These are phyloP conservation scores for Nigrospora osmanthi DNA, from an alignment of 2,329 filamentous ascomycete genomes.

Conservation along the genomic window DNA sequence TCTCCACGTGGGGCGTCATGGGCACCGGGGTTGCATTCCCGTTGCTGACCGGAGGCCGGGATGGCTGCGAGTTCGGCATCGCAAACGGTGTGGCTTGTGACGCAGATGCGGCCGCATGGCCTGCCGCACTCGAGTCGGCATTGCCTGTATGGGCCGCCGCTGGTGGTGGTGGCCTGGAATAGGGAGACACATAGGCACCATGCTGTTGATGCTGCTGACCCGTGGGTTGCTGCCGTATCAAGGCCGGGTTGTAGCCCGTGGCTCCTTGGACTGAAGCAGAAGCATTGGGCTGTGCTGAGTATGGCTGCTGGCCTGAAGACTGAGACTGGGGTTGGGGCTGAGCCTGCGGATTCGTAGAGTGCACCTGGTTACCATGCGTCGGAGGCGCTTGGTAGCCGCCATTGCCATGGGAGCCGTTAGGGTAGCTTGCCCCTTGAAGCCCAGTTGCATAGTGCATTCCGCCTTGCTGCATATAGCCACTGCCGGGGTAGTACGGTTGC, in stretches of 20 bases:
- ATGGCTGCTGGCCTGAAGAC: conserved; percentile 13
- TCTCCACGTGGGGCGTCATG: conserved; percentile 19
- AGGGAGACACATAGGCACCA: conserved; percentile 22
- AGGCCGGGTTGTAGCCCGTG: not conserved
- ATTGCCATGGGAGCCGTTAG: conserved; percentile 15
- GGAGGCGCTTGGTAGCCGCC: conserved; percentile 9
- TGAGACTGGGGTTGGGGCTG: conserved; percentile 7
- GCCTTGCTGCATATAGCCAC: conserved; percentile 16
- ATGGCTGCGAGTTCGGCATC: conserved; percentile 1
- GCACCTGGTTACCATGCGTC: conserved; percentile 12
- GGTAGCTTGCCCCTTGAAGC: conserved; percentile 10
- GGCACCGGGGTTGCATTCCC: conserved; percentile 5
- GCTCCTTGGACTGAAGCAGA: not conserved
- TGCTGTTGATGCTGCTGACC: conserved; percentile 19
- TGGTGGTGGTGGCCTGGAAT: conserved; percentile 19
- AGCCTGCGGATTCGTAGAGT: conserved; percentile 3
- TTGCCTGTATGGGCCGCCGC: conserved; percentile 13
- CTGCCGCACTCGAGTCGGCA: conserved; percentile 9
- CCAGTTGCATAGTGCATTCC: conserved; percentile 12
- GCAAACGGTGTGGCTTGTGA: conserved; percentile 7
- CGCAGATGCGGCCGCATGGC: conserved; percentile 8
- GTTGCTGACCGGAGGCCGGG: conserved; percentile 5
- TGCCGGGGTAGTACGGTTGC: conserved; percentile 20
- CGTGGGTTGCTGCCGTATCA: conserved; percentile 14
- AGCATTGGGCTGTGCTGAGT: conserved; percentile 10